Evolutionary conservation across 495 filamentous ascomycete genomes (phyloP).

Genomic region (Astrothelium macrocarpum): DNA sequence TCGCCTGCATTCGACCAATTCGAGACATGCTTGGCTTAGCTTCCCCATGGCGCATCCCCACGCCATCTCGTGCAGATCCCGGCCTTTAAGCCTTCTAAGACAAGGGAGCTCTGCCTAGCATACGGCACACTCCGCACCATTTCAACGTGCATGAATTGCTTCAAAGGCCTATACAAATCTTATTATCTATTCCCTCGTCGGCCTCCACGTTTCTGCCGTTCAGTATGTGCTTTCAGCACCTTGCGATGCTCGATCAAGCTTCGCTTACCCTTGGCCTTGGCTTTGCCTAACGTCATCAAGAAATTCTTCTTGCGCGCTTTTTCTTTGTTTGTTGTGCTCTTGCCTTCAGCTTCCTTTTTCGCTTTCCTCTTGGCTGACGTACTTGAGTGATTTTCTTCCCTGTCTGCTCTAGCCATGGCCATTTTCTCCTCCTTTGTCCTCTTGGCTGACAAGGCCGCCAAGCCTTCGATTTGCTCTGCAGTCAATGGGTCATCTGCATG

Average conservation of each 20-base stretch:
- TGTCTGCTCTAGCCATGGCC: constrained; percentile 65
- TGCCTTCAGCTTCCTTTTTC: constrained; percentile 76
- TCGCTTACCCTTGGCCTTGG: constrained; percentile 82
- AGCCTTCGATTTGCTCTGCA: constrained; percentile 72
- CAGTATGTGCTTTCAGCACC: constrained; percentile 69
- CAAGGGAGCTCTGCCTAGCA: no score
- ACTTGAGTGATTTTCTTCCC: constrained; percentile 63
- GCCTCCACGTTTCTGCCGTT: constrained; percentile 74
- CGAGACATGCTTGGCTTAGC: neutral
- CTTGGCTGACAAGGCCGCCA: constrained; percentile 59
- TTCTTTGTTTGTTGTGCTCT: constrained; percentile 96
- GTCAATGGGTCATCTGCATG: constrained; percentile 79
- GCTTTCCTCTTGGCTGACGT: constrained; percentile 70
- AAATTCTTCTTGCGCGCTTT: constrained; percentile 96
- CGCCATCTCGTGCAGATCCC: no score
- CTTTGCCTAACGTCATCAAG: constrained; percentile 93
- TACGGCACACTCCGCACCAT: no score
- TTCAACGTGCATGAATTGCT: no score
- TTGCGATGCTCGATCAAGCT: constrained; percentile 75
- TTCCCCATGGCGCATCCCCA: neutral
- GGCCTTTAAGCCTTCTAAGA: no score
- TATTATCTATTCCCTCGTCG: constrained; percentile 55
- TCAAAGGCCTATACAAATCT: no score
- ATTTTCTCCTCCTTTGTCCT: constrained; percentile 74
- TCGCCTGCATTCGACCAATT: neutral